These are phyloP conservation scores for Fusarium anguioides DNA, from an alignment of 2,329 filamentous ascomycete species.

Conservation along the genomic window DNA sequence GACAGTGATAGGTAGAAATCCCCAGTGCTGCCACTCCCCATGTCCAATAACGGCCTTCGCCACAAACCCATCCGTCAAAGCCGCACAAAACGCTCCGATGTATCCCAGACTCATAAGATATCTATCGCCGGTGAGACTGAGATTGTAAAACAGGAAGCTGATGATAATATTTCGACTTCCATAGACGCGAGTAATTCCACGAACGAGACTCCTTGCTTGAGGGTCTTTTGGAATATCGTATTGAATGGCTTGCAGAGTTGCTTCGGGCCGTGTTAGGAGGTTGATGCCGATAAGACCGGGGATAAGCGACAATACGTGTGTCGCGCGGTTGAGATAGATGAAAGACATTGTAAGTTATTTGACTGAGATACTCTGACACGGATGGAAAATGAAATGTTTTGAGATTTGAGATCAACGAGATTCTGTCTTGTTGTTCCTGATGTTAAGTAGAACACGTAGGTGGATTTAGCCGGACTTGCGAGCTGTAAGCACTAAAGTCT, in stretches of 20 bases:
- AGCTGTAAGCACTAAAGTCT: too few species aligned
- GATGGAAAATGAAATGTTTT: too few species aligned
- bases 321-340: not conserved
- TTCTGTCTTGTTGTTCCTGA: too few species aligned
- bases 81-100: not conserved
- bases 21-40: slow-evolving; percentile 18
- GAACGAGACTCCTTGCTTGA: slow-evolving; percentile 1
- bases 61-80: slow-evolving; percentile 6
- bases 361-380: not conserved
- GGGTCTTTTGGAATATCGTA: not conserved
- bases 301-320: not conserved
- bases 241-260: not conserved
- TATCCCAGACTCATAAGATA: not conserved
- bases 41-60: slow-evolving; percentile 3
- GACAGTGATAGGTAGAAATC: not conserved
- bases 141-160: not conserved
- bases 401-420: too few species aligned
- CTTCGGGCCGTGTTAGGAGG: slow-evolving; percentile 11
- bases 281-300: slow-evolving; percentile 15
- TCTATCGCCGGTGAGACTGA: not conserved
- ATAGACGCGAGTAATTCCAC: not conserved
- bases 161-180: slow-evolving; percentile 16
- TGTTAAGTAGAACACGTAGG: too few species aligned
- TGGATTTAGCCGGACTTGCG: too few species aligned
- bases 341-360: not conserved